Evolutionary conservation across 352 stramenopile species (phyloP), one percentile per base, ranked within the genome.

Genomic region (Elongisporangium anandrum): DNA sequence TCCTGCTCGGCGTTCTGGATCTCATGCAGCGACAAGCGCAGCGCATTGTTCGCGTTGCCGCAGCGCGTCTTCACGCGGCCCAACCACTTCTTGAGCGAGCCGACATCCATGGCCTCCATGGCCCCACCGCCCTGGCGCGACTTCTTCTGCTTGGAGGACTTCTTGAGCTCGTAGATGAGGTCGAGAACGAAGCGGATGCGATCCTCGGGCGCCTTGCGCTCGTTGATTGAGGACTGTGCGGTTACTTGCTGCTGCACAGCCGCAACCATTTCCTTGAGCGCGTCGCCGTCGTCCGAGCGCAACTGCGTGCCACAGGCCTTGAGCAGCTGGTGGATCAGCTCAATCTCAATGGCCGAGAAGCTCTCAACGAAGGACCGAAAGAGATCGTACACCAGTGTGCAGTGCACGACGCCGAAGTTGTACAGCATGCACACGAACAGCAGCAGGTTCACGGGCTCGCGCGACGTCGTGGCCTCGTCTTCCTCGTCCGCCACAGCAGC

Each of bases 121-220:
- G 63, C 61, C 0, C 26, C 56, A 29, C 58, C 39, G 45, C 67
- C 95, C 69, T 69, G 73, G 2, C 66, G 65, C 10, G 61, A 51
- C 55, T 96, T 87, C 54, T 94, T 92, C 41, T 91, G 83, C 70
- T 97, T 98, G 60, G 96, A 96, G 59, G 81, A 73, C 70, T 98
- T 98, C 70, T 98, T 98, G 20, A 99, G 76, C 66, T 98, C 93
- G 62, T 94, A 96, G 54, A 99, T 98, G 13, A 97, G 85, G 56
- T 98, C 92, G 23, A 99, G 70, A 64, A 99, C 96, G 68, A 93
- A 94, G 10, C 81, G 79, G 59, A 92, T 70, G 52, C 82, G 81
- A 56, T 89, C 77, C n/a, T 81, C 66, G 6, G 62, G 71, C 19
- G 59, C 22, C 59, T 85, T 61, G 45, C 54, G 66, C 20, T 52